Conservation (phyloP, 305 asterid genomes). For the Ajuga reptans region DNA sequence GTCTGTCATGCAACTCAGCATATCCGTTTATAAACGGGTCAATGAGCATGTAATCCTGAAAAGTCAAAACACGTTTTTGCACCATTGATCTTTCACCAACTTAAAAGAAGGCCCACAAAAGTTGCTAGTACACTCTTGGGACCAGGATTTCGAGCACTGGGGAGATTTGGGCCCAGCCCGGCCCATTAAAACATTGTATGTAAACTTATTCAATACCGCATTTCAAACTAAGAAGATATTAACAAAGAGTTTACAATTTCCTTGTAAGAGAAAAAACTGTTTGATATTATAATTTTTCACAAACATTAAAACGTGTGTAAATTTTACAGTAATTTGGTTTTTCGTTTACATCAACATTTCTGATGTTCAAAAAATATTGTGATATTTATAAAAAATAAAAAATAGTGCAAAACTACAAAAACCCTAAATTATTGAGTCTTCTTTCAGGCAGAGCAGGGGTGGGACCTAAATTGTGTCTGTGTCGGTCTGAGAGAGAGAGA, state of each 20-base stretch:
- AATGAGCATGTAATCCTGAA: slow-evolving; percentile 42
- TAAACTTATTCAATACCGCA: background rate
- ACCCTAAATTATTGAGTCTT: background rate
- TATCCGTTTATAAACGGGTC: slow-evolving; percentile 45
- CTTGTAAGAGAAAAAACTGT: too few species aligned
- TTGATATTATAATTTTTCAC: background rate
- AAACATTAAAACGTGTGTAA: background rate
- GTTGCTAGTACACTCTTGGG: background rate
- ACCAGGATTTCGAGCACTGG: background rate
- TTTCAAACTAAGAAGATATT: too few species aligned
- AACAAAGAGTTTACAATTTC: too few species aligned
- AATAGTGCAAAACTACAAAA: background rate
- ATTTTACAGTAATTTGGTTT: too few species aligned
- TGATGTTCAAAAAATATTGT: background rate
- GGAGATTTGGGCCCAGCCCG: background rate
- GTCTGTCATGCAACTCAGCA: slow-evolving; percentile 58
- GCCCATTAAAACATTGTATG: background rate
- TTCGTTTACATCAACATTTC: background rate
- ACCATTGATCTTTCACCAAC: background rate
- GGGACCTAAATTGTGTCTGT: background rate
- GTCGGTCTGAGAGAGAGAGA: background rate
- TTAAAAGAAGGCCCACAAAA: background rate
- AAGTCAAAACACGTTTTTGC: background rate
- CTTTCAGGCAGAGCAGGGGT: background rate
- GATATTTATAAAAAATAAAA: background rate